Evolutionary conservation across 179 eudicot species (phyloP).

Genomic region (Actinidia chinensis): DNA sequence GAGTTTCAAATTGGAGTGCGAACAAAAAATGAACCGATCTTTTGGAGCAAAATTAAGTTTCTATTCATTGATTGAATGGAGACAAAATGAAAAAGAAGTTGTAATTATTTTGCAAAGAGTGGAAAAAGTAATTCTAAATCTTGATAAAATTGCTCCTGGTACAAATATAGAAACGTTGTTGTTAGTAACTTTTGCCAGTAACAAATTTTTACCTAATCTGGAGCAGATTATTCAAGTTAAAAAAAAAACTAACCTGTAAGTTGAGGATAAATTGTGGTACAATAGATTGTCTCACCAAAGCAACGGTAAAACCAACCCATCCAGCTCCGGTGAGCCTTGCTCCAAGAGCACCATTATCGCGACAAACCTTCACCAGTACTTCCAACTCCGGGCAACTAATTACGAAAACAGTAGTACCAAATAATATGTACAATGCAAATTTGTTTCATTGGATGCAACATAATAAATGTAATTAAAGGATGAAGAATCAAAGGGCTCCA

Average conservation of each 20-base stretch:
- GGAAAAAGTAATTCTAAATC: background rate
- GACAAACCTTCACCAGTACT: constrained; percentile 77
- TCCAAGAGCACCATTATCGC: constrained; percentile 89
- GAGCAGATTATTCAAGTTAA: background rate
- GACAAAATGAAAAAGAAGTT: background rate
- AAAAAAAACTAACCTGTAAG: constrained; percentile 50
- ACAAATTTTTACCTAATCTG: background rate
- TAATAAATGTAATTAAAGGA: background rate
- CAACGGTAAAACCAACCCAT: constrained; percentile 98
- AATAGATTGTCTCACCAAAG: constrained; percentile 74
- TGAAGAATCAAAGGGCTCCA: too few relatives aligned
- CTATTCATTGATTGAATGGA: background rate
- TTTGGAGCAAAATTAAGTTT: background rate
- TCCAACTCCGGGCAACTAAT: constrained; percentile 89
- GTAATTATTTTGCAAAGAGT: background rate
- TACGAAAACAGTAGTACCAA: background rate
- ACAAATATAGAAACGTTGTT: background rate
- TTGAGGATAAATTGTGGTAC: constrained; percentile 93
- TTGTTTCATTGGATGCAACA: background rate
- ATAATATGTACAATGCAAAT: background rate
- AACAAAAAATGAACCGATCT: background rate
- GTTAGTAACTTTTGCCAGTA: background rate
- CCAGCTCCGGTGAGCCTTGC: constrained; percentile 99
- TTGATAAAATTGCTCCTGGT: constrained; percentile 11
- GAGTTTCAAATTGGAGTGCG: too few relatives aligned